Evolutionary conservation across 169 alveolate species (phyloP).

Genomic region (Plasmodium relictum): DNA sequence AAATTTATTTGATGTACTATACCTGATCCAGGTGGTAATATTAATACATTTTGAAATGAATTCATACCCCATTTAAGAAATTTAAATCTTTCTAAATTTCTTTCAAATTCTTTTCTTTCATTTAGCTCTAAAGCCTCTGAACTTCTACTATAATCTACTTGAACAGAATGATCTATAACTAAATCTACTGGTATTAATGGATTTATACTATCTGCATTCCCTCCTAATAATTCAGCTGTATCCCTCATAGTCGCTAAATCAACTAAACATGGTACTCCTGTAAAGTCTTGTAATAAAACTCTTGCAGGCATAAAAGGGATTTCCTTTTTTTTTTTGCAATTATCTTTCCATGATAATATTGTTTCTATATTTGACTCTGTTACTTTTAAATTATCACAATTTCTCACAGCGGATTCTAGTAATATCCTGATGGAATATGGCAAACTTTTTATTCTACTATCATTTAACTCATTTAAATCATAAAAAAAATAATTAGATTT

Average conservation of each 20-base stretch:
- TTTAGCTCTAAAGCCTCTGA: slow-evolving; percentile 92
- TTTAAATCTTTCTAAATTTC: slow-evolving; percentile 95
- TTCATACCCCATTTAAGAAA: slow-evolving; percentile 97
- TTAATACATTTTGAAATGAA: slow-evolving; percentile 93
- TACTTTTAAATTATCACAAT: slow-evolving; percentile 95
- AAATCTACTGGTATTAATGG: slow-evolving; percentile 97
- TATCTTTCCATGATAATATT: slow-evolving; percentile 93
- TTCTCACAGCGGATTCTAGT: slow-evolving; percentile 95
- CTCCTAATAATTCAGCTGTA: slow-evolving; percentile 92
- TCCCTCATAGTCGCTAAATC: slow-evolving; percentile 99
- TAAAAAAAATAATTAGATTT: slow-evolving; percentile 20
- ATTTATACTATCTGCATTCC: slow-evolving; percentile 93
- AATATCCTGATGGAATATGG: slow-evolving; percentile 95
- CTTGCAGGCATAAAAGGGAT: slow-evolving; percentile 98
- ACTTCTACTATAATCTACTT: slow-evolving; percentile 94
- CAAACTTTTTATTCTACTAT: slow-evolving; percentile 83
- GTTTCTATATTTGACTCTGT: slow-evolving; percentile 93
- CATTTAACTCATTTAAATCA: slow-evolving; percentile 79
- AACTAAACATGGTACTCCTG: slow-evolving; percentile 97
- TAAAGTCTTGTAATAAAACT: slow-evolving; percentile 96
- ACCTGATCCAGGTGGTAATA: slow-evolving; percentile 98
- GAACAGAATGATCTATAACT: slow-evolving; percentile 97
- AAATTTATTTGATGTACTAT: slow-evolving; percentile 96
- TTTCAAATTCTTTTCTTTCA: slow-evolving; percentile 93
- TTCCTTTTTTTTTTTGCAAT: slow-evolving; percentile 87